Evolutionary conservation across 2,329 filamentous ascomycete genomes (phyloP), one percentile per base, ranked within the genome.

Genomic region (Epichloe typhina): DNA sequence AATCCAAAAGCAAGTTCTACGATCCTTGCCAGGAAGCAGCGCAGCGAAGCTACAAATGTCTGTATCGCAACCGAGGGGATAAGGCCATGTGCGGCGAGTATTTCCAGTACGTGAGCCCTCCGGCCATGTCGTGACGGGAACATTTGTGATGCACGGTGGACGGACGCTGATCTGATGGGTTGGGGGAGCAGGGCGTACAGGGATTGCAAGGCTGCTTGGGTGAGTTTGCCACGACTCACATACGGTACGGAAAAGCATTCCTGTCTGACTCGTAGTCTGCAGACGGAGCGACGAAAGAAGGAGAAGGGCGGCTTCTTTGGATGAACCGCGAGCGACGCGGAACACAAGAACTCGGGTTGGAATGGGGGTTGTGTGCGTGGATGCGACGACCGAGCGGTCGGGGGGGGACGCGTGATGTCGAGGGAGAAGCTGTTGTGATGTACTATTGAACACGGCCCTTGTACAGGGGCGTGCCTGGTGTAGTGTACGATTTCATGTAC

Each of bases 21-120:
- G 93, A 98, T 61, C 93, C 93, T 2, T 98, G 93, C 68, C 91
- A 97, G 66, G 91, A 95, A 61, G 88, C 88, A 5, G 91, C 93
- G 7, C 74, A 84, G 58, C 79, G 79, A 62, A 96, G 90, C 68
- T 83, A 96, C 58, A 83, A 81, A 65, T 98, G 93, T 62, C 71
- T 98, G 62, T 84, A 89, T 64, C 80, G 93, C 21, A 98, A 98
- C 65, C 83, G 78, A 21, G 90, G 87, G 13, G 88, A 97, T 64
- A 79, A 83, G 57, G 74, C 83, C n/a, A 86, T 97, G 85, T 98
- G 93, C 64, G 76, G 77, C 56, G 91, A 97, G 66, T 97, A 94
- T 65, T 97, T 98, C 64, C 88, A 96, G 89, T 96, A 66, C 69
- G 86, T 69, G 52, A 9, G 12, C 4, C 36, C 35, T 35, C n/a